Base-by-base conservation (phyloP, 1,284 basidiomycete genomes). In the Coniferiporia weirii region DNA sequence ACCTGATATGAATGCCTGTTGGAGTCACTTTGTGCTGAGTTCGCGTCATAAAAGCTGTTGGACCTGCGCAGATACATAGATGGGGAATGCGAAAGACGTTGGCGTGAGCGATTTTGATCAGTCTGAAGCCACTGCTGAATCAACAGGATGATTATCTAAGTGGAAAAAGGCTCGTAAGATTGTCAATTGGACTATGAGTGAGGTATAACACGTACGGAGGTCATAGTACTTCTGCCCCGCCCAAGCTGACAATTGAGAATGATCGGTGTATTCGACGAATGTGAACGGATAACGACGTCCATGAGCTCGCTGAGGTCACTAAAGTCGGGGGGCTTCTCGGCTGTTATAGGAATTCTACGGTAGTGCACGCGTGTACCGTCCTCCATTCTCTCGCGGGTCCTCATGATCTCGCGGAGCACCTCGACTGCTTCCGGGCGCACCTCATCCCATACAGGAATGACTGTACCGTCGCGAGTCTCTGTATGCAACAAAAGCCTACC, bases 181-280 rank as follows among this genome's bases (percentile, higher is more conserved):
- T 19, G 27, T 27, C 27, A 27, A 20, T n/a, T 43, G 46, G 8
- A 40, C 7, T 7, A n/a, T 22, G 13, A 9, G 20, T 20, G 50
- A 40, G 45, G 8, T 52, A 15, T n/a, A 10, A 44, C n/a, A 69
- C 83, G 65, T 60, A 89, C 91, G 5, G 95, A 90, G 15, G 94
- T 87, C 63, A 95, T 76, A 0, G 95, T 97, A 63, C 92, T 95
- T 66, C 97, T 80, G n/a, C 96, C 96, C 36, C 94, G 79, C 3
- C 96, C 96, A 3, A 99, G 83, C 72, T 99, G 97, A 68, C 95
- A 97, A 70, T 99, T 99, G 55, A 99, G 83, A 22, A 99, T 88
- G 62, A 99, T 90, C 0, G 95, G 93, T 0, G 88, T 86, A 47
- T 82, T 78, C 35, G 82, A 79, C 3, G 87, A 80, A 58, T 89